Conservation (phyloP, 345 rosid genomes). For the Alliaria petiolata region DNA sequence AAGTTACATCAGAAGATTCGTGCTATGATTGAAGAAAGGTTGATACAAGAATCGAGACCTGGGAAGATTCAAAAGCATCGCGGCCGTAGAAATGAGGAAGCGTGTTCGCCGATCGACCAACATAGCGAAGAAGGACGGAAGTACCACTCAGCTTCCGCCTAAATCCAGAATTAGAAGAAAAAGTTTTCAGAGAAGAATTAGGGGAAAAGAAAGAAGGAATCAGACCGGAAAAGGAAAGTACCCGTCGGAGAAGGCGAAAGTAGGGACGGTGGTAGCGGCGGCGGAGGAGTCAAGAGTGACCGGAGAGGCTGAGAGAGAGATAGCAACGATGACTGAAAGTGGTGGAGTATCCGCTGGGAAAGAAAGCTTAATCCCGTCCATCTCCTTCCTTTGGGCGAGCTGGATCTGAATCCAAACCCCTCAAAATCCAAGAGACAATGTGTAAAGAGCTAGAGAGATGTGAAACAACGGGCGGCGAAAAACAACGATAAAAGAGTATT, state of each 20-base stretch:
- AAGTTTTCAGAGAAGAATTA: neutral
- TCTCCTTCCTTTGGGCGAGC: neutral
- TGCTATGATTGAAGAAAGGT: neutral
- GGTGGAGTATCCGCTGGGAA: slow-evolving; percentile 61
- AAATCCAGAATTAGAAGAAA: neutral
- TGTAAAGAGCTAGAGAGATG: neutral
- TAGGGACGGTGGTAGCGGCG: slow-evolving; percentile 35
- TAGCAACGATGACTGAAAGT: slow-evolving; percentile 56
- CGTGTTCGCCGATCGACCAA: slow-evolving; percentile 45
- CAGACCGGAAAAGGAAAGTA: slow-evolving; percentile 9
- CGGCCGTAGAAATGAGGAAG: slow-evolving; percentile 50
- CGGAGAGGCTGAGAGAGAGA: slow-evolving; percentile 43
- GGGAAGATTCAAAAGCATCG: slow-evolving; percentile 45
- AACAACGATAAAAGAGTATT: neutral
- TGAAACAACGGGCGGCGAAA: neutral
- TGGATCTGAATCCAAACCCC: neutral
- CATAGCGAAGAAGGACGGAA: slow-evolving; percentile 52
- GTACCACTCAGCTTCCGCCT: slow-evolving; percentile 61
- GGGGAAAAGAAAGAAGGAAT: neutral
- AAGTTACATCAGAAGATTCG: neutral
- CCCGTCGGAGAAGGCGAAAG: slow-evolving; percentile 61
- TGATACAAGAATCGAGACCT: slow-evolving; percentile 35
- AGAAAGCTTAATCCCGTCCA: slow-evolving; percentile 48
- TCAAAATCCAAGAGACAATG: neutral
- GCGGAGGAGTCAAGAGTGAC: slow-evolving; percentile 32